Evolutionary conservation across 2,329 filamentous ascomycete genomes (phyloP), one percentile per base, ranked within the genome.

Genomic region (Diaporthe sp.): DNA sequence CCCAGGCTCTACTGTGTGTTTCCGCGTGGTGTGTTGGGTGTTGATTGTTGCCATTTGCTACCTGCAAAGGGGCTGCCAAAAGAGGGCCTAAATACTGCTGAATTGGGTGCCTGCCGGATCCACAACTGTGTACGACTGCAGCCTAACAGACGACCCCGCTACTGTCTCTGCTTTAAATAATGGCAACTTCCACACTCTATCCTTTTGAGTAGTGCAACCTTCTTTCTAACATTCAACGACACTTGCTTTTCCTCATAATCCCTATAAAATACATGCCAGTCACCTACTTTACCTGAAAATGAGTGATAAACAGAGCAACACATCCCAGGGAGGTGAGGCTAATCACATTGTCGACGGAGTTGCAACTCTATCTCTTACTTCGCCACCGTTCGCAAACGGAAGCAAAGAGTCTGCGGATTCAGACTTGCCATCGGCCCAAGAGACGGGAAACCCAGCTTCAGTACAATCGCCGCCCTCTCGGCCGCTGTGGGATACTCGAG

Each of bases 281-380:
- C 28, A 67, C 61, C 61, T 5, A n/a, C 17, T 67, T 67, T 39
- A 51, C 5, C 28, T 19, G 31, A 51, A 49, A 67, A 51, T 49
- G 44, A 67, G 28, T 4, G 10, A 67, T 37, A 1, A 51, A 67
- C 28, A 67, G 28, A 67, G 44, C 44, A 51, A 37, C 19, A 67
- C 28, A n/a, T 51, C 44, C 28, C 44, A 67, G 44, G 10, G 28
- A 1, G 61, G 19, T 51, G 8, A 67, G 61, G 44, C 28, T 13
- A 15, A 67, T 49, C 25, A 51, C 44, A 37, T 51, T 67, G 28
- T 37, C 44, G 61, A 67, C 19, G 19, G 28, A 37, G 44, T 67
- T 51, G 61, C 61, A 34, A n/a, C 61, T 67, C 28, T 49, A 37
- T 67, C 28, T 49, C 2, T 51, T 44, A 37, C 44, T 67, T 67